These are phyloP conservation scores for Trichoderma cornu-damae DNA, from an alignment of 2,329 filamentous ascomycete species.

Conservation along the genomic window DNA sequence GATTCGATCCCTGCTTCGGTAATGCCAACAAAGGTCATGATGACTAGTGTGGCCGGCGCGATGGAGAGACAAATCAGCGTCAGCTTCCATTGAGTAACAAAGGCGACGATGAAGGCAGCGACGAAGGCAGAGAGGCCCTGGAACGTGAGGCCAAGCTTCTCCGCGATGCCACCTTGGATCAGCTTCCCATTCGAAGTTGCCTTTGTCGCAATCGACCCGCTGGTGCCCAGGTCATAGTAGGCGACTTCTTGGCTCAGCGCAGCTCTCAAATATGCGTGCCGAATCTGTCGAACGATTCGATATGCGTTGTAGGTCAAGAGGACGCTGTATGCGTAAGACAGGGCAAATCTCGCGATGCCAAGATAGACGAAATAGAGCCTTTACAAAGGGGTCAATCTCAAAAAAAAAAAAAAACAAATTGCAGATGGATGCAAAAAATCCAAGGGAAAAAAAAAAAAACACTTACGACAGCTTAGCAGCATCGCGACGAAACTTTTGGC, in stretches of 20 bases:
- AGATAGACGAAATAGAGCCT: conserved; percentile 56
- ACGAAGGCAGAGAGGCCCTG: conserved; percentile 37
- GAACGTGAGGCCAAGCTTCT: conserved; percentile 38
- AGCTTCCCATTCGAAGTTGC: conserved; percentile 43
- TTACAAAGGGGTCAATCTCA: conserved; percentile 36
- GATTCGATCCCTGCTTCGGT: conserved; percentile 32
- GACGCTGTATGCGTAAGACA: conserved; percentile 44
- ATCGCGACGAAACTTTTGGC: conserved; percentile 29
- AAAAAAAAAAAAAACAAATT: conserved; percentile 21
- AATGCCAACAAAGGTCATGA: conserved; percentile 29
- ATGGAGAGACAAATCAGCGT: conserved; percentile 37
- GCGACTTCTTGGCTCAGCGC: conserved; percentile 48
- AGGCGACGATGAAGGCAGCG: conserved; percentile 37
- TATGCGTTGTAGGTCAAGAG: conserved; percentile 47
- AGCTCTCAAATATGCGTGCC: conserved; percentile 46
- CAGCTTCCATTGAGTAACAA: conserved; percentile 41
- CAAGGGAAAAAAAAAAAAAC: not conserved
- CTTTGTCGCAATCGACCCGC: conserved; percentile 40
- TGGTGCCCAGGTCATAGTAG: conserved; percentile 42
- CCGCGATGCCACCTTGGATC: conserved; percentile 38
- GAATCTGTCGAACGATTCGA: conserved; percentile 44
- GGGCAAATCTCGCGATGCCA: conserved; percentile 48
- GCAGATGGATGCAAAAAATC: too few relatives aligned
- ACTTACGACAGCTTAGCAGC: conserved; percentile 32
- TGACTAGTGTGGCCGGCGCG: conserved; percentile 26